These are phyloP conservation scores for Boletellus dicymbophilus DNA, from an alignment of 1,284 basidiomycete species.

Conservation along the genomic window DNA sequence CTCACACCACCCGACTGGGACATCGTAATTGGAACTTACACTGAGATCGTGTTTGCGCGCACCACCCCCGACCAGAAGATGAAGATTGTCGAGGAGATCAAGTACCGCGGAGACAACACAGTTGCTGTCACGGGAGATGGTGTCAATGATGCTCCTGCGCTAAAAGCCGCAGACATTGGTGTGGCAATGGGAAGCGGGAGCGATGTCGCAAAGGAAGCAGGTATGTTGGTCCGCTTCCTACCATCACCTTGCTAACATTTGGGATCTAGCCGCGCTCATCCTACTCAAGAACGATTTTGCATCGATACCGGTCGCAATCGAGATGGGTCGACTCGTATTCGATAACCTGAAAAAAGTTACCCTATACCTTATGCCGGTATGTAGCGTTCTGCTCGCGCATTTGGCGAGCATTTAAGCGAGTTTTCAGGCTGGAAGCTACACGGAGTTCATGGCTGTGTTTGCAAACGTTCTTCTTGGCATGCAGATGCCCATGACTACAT, in stretches of 20 bases:
- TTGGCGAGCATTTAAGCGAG: not conserved
- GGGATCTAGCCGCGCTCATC: slow-evolving; percentile 26
- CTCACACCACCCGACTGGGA: slow-evolving; percentile 53
- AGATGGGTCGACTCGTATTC: slow-evolving; percentile 56
- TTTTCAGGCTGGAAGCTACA: slow-evolving; percentile 27
- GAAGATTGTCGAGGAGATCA: slow-evolving; percentile 56
- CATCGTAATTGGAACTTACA: slow-evolving; percentile 44
- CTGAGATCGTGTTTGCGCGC: slow-evolving; percentile 62
- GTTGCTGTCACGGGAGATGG: slow-evolving; percentile 62
- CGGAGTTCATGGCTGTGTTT: slow-evolving; percentile 38
- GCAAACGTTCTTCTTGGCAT: slow-evolving; percentile 40
- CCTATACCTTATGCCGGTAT: slow-evolving; percentile 41
- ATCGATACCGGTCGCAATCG: slow-evolving; percentile 40
- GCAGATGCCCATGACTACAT: slow-evolving; percentile 42
- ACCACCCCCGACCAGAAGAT: slow-evolving; percentile 65
- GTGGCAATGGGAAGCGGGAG: slow-evolving; percentile 87
- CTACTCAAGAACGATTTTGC: slow-evolving; percentile 38
- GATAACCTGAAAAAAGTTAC: slow-evolving; percentile 56
- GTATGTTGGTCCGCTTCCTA: slow-evolving; percentile 17
- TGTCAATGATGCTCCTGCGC: slow-evolving; percentile 56
- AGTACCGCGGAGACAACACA: slow-evolving; percentile 43
- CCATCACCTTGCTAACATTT: not conserved
- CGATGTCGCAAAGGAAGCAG: slow-evolving; percentile 77
- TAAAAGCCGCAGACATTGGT: slow-evolving; percentile 86
- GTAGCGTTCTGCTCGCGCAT: not conserved